Base-by-base conservation (phyloP, 345 rosid genomes). In the Linum tenue region DNA sequence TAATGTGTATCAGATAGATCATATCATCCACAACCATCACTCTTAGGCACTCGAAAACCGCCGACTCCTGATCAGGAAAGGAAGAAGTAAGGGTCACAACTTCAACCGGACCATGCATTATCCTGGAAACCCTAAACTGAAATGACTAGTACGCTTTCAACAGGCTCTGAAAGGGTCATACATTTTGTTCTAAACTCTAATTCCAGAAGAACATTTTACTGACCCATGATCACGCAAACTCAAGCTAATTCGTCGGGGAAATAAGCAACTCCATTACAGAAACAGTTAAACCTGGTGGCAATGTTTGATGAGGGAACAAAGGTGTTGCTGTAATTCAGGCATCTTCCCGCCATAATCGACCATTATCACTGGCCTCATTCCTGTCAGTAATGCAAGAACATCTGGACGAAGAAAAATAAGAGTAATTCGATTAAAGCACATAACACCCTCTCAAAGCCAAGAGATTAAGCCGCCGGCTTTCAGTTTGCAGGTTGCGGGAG, bases 301-400 rank as follows among this genome's bases (percentile, higher is more conserved):
- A 64, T 65, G 77, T 69, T 80, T 76, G 60, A 92, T 79, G 74
- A 92, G 82, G 3, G 83, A 73, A 63, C 88, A 83, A 15, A 92
- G 74, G 56, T 73, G 82, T 12, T 82, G 80, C 67, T 90, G 96
- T 38, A 92, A 73, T 78, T 87, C 90, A 50, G 98, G 98, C 83
- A 92, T 66, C 85, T 83, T 92, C 37, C 97, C 98, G 67, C 96
- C 98, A 71, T 92, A 90, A 66, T 92, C 98, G 55, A 90, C 81
- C 98, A 92, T 90, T 63, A 88, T 83, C 62, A 88, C 96, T 3
- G 97, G 90, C 73, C 98, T 90, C 91, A 92, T 81, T 62, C 83
- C 82, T 1, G 87, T 73, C 76, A 89, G 82, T 70, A 92, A 69
- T 5, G 91, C 97, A 51, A 88, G 74, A 59, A 85, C 70, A 86